Base-by-base conservation (phyloP, 2,329 filamentous ascomycete species). In the Alternaria novae-zelandiae region DNA sequence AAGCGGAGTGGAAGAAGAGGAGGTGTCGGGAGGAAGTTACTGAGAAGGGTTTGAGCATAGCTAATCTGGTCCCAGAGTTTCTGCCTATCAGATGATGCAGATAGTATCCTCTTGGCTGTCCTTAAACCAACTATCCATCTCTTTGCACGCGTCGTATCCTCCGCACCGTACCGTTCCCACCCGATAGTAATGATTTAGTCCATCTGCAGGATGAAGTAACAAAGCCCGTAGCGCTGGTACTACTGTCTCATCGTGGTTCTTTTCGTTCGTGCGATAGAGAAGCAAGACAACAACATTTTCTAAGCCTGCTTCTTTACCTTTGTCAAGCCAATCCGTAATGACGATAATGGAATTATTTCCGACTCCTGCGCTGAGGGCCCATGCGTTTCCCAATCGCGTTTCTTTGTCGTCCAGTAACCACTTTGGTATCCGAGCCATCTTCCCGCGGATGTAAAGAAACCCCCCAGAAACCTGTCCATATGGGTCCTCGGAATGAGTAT, bases 151-250 rank as follows among this genome's bases (percentile, higher is more conserved):
- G 0, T 8, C 3, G 15, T 2, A 1, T 28, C 45, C 45, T 1
- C 12, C 0, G 4, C 23, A 6, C 1, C 0, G 0, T 4, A 26
- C 0, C 0, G 8, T 1, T 0, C 46, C 23, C 1, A 49, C 46
- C 28, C 23, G 23, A 17, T 13, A 49, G 3, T 49, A 28, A 2
- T 12, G n/a, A n/a, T 5, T 2, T 17, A 1, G 0, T 17, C 2
- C 23, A 11, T 12, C 15, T 17, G 46, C n/a, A 13, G 46, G 46
- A 17, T 49, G 2, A 1, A 49, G 46, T 2, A 49, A 12, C 23
- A 47, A 11, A 47, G 45, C 45, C 5, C 8, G 2, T 2, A 17
- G 8, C 2, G 0, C 0, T 26, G 45, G 45, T 7, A 4, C 13
- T 25, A 6, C 0, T n/a, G 45, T 3, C 6, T 9, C 21, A 26